Conservation (phyloP, 495 filamentous ascomycete genomes). For the Lichina pygmaea region DNA sequence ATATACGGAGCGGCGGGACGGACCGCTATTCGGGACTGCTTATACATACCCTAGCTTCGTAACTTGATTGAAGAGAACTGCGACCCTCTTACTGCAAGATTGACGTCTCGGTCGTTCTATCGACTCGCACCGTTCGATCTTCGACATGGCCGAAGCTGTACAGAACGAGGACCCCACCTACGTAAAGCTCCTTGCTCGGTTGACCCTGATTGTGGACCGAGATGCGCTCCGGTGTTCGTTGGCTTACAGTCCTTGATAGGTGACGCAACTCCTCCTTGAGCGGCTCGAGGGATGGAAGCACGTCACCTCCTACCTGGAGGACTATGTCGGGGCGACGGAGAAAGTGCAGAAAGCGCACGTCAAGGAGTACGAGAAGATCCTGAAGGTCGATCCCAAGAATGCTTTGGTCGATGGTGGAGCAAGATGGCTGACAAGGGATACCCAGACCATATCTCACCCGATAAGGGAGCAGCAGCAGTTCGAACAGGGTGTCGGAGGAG, state of each 20-base stretch:
- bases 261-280: constrained; percentile 52
- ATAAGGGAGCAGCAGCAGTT: constrained; percentile 77
- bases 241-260: constrained; percentile 14
- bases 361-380: constrained; percentile 84
- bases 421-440: background rate
- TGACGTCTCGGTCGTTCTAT: too few relatives aligned
- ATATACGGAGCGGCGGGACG: too few relatives aligned
- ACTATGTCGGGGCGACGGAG: constrained; percentile 60
- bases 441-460: constrained; percentile 57
- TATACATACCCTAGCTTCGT: too few relatives aligned
- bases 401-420: background rate
- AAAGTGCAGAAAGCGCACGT: constrained; percentile 60
- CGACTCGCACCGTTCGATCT: background rate
- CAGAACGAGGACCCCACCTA: constrained; percentile 13
- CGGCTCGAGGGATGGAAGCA: constrained; percentile 89
- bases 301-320: constrained; percentile 67
- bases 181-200: background rate
- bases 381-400: constrained; percentile 33
- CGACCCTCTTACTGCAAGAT: too few relatives aligned
- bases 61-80: too few relatives aligned
- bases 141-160: background rate
- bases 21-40: too few relatives aligned
- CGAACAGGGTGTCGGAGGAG: constrained; percentile 56
- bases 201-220: too few relatives aligned
- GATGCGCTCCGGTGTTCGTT: too few relatives aligned